phyloP scores from a whole-genome alignment of 371 early-diverging fungal genomes.

The Rhizopus delemar region DNA sequence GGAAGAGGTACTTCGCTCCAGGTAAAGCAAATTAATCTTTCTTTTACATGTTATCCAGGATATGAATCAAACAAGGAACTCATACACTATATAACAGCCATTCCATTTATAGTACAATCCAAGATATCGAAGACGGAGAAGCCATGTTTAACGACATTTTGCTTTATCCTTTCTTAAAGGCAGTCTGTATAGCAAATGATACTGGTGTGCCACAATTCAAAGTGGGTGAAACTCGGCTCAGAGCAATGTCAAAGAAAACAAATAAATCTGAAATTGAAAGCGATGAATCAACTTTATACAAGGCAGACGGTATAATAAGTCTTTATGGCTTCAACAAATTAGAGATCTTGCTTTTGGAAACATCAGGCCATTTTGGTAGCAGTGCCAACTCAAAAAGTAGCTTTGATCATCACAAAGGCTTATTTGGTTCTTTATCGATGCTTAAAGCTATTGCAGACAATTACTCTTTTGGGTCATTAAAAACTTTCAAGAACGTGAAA shows the following conservation, averaged over 20 bases:
- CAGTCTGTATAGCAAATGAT: neutral
- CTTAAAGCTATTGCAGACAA: constrained; percentile 10
- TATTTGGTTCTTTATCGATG: constrained; percentile 11
- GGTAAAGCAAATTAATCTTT: constrained; percentile 2
- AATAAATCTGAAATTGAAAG: neutral
- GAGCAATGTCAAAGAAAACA: neutral
- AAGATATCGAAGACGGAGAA: constrained; percentile 15
- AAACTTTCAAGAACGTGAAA: constrained; percentile 8
- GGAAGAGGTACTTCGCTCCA: neutral
- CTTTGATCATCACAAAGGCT: constrained; percentile 9
- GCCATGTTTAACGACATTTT: constrained; percentile 10
- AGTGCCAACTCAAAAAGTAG: neutral
- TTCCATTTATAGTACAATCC: constrained; percentile 1
- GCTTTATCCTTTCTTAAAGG: constrained; percentile 7
- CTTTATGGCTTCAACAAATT: constrained; percentile 4
- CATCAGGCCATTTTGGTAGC: constrained; percentile 1
- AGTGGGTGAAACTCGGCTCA: constrained; percentile 5
- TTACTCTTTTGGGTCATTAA: constrained; percentile 4
- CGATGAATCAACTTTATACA: constrained; percentile 2
- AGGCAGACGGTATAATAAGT: constrained; percentile 7
- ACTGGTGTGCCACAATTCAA: constrained; percentile 5
- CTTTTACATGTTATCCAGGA: constrained; percentile 3
- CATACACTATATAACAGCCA: constrained; percentile 6
- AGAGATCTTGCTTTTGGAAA: constrained; percentile 6
- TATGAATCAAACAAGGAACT: constrained; percentile 9